phyloP scores from a whole-genome alignment of 176 grass and related monocot genomes.

The Hsuehochloa calcarea region DNA sequence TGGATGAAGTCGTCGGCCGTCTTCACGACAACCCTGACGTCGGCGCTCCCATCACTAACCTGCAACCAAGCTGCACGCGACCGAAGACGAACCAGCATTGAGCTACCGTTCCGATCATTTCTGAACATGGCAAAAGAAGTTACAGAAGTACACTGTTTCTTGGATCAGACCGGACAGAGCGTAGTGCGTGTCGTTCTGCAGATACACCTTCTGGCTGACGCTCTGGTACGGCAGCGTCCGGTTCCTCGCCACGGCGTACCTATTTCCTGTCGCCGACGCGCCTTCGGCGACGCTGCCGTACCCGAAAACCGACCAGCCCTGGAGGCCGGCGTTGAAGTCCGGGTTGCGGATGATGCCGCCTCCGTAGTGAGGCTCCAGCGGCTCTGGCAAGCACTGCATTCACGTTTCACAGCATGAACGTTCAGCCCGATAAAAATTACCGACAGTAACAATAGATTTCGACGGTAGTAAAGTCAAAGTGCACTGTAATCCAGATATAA shows the following conservation, averaged over 20 bases:
- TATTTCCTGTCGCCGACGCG: conserved; percentile 52
- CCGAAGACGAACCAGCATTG: neutral
- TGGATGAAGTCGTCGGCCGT: conserved; percentile 48
- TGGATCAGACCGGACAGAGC: conserved; percentile 58
- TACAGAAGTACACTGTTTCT: neutral
- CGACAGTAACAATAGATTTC: neutral
- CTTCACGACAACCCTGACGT: conserved; percentile 66
- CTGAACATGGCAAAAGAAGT: neutral
- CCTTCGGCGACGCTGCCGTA: conserved; percentile 33
- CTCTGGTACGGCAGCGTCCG: conserved; percentile 56
- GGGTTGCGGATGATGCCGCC: conserved; percentile 82
- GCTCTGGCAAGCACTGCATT: conserved; percentile 75
- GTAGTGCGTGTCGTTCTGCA: conserved; percentile 71
- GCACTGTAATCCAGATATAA: neutral
- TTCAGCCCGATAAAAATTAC: neutral
- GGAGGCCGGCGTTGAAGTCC: conserved; percentile 52
- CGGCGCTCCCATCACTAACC: conserved; percentile 47
- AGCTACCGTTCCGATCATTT: neutral
- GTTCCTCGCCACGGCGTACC: conserved; percentile 38
- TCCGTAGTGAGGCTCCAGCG: conserved; percentile 61
- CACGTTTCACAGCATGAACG: neutral
- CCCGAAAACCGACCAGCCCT: conserved; percentile 65
- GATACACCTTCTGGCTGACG: conserved; percentile 73
- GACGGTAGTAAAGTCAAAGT: neutral
- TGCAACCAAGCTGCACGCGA: conserved; percentile 66